Conservation (phyloP, 257 asterid species). For the Linaria vulgaris region DNA sequence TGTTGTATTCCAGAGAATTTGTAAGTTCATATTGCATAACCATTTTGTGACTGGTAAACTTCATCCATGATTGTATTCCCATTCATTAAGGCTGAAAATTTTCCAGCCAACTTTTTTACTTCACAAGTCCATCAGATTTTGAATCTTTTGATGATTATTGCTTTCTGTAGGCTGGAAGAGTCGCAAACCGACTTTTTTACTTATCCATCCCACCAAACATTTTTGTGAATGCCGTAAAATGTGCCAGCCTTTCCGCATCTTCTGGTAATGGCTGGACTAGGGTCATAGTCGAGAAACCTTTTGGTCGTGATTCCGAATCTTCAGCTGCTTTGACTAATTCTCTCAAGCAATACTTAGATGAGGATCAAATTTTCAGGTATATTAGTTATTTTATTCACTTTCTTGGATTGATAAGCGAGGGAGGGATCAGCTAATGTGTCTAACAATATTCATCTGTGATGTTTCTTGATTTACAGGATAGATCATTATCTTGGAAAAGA, state of each 20-base stretch:
- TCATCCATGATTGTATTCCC: no score
- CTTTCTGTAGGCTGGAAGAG: conserved; percentile 68
- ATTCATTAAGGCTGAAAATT: neutral
- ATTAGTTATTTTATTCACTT: conserved; percentile 1
- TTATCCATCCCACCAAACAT: conserved; percentile 95
- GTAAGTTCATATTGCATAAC: conserved; percentile 4
- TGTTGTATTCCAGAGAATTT: no score
- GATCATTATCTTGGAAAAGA: conserved; percentile 99
- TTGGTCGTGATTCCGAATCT: conserved; percentile 94
- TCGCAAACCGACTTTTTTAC: conserved; percentile 82
- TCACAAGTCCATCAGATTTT: neutral
- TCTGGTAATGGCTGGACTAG: conserved; percentile 88
- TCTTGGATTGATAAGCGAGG: neutral
- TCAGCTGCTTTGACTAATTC: conserved; percentile 86
- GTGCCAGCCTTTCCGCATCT: conserved; percentile 91
- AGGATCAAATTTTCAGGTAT: conserved; percentile 93
- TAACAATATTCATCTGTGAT: neutral
- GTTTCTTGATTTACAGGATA: conserved; percentile 50
- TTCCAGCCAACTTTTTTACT: neutral
- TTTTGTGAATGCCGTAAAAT: conserved; percentile 77
- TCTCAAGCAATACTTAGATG: conserved; percentile 78
- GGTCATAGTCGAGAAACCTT: conserved; percentile 97
- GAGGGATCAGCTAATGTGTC: neutral
- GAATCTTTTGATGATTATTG: conserved; percentile 2
- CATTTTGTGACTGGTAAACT: no score